Conservation (phyloP, 306 rosid genomes). For the Aeschynomene evenia region DNA sequence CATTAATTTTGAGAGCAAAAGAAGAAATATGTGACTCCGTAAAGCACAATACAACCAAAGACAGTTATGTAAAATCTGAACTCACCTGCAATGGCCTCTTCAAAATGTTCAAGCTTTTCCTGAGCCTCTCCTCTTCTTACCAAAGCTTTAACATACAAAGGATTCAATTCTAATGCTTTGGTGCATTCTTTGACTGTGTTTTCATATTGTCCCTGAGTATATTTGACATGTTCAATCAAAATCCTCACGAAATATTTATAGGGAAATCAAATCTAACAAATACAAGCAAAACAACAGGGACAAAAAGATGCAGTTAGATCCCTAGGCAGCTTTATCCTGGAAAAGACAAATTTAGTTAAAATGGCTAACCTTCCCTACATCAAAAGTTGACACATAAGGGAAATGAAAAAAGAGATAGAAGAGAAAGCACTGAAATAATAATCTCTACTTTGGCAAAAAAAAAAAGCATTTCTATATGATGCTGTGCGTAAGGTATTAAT, state of each 20-base stretch:
- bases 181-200: constrained; percentile 80
- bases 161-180: constrained; percentile 85
- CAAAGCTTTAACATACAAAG: constrained; percentile 72
- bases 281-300: not conserved
- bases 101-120: constrained; percentile 90
- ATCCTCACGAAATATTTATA: too few species aligned
- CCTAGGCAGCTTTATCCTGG: not conserved
- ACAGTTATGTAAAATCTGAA: not conserved
- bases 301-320: constrained; percentile 4
- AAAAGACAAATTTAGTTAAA: not conserved
- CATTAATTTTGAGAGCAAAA: not conserved
- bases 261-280: not conserved
- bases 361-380: not conserved
- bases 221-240: constrained; percentile 8
- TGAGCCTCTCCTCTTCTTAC: constrained; percentile 87
- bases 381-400: not conserved
- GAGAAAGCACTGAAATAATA: not conserved
- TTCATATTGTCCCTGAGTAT: constrained; percentile 69
- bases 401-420: not conserved
- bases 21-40: not conserved
- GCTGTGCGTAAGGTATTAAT: not conserved
- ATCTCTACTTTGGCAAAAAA: not conserved
- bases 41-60: not conserved
- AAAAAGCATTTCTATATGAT: not conserved
- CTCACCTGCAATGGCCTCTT: constrained; percentile 83